Conservation (phyloP, 768 basidiomycete genomes). For the Calvatia gigantea region DNA sequence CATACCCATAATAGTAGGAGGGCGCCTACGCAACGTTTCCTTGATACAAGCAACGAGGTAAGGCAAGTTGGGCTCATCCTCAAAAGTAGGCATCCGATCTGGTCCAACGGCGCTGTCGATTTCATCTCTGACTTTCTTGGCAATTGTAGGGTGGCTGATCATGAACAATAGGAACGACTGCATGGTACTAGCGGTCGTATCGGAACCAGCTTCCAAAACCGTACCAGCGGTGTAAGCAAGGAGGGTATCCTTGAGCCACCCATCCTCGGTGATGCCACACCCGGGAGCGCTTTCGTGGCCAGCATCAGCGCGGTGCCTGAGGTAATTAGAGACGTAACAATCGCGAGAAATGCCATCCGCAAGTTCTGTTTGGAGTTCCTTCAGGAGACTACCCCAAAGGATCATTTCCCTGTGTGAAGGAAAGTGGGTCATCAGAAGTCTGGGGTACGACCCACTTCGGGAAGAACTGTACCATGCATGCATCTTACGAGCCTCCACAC, state of each 20-base stretch:
- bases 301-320: constrained; percentile 20
- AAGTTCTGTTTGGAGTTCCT: constrained; percentile 20
- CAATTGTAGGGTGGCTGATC: constrained; percentile 22
- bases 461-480: constrained; percentile 20
- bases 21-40: constrained; percentile 20
- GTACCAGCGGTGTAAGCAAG: constrained; percentile 25
- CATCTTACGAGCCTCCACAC: constrained; percentile 21
- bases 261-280: constrained; percentile 23
- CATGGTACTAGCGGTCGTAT: constrained; percentile 25
- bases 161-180: constrained; percentile 24
- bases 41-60: constrained; percentile 24
- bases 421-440: background rate
- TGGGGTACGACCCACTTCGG: background rate
- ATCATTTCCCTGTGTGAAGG: constrained; percentile 21
- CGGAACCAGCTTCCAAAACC: constrained; percentile 27
- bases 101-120: constrained; percentile 24
- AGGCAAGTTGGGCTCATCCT: constrained; percentile 19
- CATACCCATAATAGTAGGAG: constrained; percentile 20
- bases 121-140: constrained; percentile 22
- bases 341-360: constrained; percentile 17
- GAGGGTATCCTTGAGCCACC: constrained; percentile 26
- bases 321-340: constrained; percentile 20
- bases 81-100: constrained; percentile 23
- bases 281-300: constrained; percentile 22
- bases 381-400: constrained; percentile 23